Percentiles rank a stretch among this genome's conserved stretches.
phyloP scores from a whole-genome alignment of 768 basidiomycete genomes.

The Podaxis pistillaris region DNA sequence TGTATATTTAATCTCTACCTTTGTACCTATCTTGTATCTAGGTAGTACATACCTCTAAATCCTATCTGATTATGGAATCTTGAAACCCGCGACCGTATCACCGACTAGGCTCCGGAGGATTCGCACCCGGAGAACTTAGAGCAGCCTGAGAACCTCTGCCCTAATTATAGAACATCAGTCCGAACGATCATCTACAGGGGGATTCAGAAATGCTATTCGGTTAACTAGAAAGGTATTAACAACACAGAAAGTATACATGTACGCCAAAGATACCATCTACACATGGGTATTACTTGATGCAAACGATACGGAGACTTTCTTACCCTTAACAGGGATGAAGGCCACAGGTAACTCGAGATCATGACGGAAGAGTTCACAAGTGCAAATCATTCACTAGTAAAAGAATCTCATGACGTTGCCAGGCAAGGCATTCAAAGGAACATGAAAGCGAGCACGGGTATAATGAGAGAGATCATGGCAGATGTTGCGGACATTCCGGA shows the following conservation, averaged over 20 bases:
- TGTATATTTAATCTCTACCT: background rate
- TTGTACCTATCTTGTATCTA: background rate
- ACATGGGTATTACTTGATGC: background rate
- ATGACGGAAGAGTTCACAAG: background rate
- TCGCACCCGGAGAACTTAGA: background rate
- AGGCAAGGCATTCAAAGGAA: conserved; percentile 3
- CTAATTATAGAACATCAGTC: background rate
- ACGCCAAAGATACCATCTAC: background rate
- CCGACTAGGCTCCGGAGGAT: background rate
- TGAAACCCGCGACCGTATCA: background rate
- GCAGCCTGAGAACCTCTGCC: background rate
- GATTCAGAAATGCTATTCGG: background rate
- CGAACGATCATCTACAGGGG: background rate
- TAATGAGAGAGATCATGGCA: conserved; percentile 3
- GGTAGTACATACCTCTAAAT: background rate
- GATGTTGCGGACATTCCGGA: conserved; percentile 6
- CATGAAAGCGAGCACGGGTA: conserved; percentile 3
- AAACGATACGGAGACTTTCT: background rate
- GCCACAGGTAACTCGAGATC: background rate
- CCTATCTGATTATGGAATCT: background rate
- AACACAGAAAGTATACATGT: background rate
- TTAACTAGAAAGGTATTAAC: background rate
- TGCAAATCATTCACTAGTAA: background rate
- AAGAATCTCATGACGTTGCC: background rate
- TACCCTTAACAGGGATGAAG: background rate